Evolutionary conservation across 2,329 filamentous ascomycete genomes (phyloP), one percentile per base, ranked within the genome.

Genomic region (Sporothrix brasiliensis): DNA sequence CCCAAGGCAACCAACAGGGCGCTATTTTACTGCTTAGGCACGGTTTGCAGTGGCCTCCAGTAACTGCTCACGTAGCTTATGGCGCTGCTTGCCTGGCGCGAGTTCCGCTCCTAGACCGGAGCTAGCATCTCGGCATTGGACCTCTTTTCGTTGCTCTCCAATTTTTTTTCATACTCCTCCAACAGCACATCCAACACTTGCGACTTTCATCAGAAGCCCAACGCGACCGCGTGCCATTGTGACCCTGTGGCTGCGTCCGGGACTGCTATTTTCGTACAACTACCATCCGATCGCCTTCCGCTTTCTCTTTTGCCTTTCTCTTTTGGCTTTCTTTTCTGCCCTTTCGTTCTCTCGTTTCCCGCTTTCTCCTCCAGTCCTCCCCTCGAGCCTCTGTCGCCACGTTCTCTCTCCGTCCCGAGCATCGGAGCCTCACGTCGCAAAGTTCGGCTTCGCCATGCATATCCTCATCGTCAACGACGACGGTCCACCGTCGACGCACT

Each of bases 381-480:
- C 14, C 13, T 56, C 50, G 3, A 2, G 5, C 34, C 30, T 56
- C 7, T 16, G 19, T 49, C 50, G 21, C 24, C 9, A 11, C n/a
- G 9, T n/a, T 11, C n/a, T 49, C 21, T n/a, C 50, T 14, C n/a
- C n/a, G 16, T 52, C 5, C 47, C 14, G 14, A 27, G 21, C 52
- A 30, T 4, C 41, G 34, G 41, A 21, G 10, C 41, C 61, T 44
- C 34, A 21, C 30, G 6, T n/a, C 6, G 3, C 41, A 47, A 10
- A 44, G 6, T 24, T 19, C 63, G n/a, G 5, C 58, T 39, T 49
- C 50, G 21, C 76, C 71, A 88, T 89, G 87, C 87, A 89, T 76
- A 88, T 89, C 75, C 85, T 89, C 75, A 82, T 91, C 69, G 88
- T 88, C 74, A 94, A 94, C 82, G 92, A 94, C 77, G 92, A 94